These are phyloP conservation scores for Erucastrum elatum DNA, from an alignment of 345 rosid species.

Conservation along the genomic window DNA sequence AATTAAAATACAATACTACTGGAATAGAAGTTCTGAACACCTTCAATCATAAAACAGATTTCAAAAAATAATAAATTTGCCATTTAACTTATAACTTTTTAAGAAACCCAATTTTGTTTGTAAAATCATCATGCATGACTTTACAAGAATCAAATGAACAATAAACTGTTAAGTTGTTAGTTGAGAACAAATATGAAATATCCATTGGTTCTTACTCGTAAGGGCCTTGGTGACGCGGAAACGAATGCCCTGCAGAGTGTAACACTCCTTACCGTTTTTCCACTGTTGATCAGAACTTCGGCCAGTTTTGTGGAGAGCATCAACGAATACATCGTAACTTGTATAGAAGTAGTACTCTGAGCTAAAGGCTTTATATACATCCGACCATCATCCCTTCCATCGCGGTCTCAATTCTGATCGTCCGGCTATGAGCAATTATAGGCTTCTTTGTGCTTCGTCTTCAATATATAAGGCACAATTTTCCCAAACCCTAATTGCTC, in stretches of 20 bases:
- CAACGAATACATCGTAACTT: slow-evolving; percentile 20
- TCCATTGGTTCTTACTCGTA: slow-evolving; percentile 29
- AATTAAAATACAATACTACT: background rate
- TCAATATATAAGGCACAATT: background rate
- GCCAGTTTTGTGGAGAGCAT: slow-evolving; percentile 30
- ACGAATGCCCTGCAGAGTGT: slow-evolving; percentile 24
- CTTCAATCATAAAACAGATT: background rate
- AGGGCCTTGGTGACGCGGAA: slow-evolving; percentile 41
- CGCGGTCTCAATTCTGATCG: slow-evolving; percentile 7
- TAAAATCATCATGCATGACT: background rate
- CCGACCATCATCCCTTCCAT: background rate
- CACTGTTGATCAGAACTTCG: slow-evolving; percentile 18
- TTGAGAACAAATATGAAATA: background rate
- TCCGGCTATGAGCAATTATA: slow-evolving; percentile 23
- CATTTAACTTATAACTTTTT: background rate
- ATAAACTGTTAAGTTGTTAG: background rate
- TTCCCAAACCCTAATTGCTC: slow-evolving; percentile 25
- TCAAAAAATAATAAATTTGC: background rate
- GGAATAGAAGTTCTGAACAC: background rate
- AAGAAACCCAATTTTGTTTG: too few relatives aligned
- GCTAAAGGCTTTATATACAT: slow-evolving; percentile 18
- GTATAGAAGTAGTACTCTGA: slow-evolving; percentile 6
- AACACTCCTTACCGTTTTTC: slow-evolving; percentile 32
- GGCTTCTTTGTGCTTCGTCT: slow-evolving; percentile 24
- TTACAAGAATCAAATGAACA: background rate